Evolutionary conservation across 192 early-diverging fungal genomes (phyloP), one percentile per base, ranked within the genome.

Genomic region (Rhizophagus clarus): DNA sequence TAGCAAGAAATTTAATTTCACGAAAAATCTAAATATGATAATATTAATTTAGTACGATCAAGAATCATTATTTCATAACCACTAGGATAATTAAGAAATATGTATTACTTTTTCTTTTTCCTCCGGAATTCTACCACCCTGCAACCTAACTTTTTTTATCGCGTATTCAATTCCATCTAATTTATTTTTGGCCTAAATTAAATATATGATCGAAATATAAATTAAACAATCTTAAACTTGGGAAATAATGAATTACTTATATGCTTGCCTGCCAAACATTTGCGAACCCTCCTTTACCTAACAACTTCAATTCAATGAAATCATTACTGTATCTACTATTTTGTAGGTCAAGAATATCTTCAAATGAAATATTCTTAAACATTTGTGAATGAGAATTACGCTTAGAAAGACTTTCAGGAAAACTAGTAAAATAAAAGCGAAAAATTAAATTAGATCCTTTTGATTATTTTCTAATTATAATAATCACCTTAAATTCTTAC

Each of bases 261-360:
- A 42, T 14, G 22, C 22, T n/a, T 32, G 56, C 74, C 74, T 75
- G 24, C 77, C 83, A 93, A 3, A 97, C 98, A 42, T 87, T 89
- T 11, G 97, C 98, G 86, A 98, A 99, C 3, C 97, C 98, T 61
- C 98, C 98, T 72, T 91, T 89, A 10, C 98, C 98, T 20, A 99
- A 88, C 29, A 89, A 85, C 15, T 86, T 81, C 15, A 97, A 77
- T 83, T 98, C 93, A 14, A 88, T 79, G 88, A 97, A 97, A 82
- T 98, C 96, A 77, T 93, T 91, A 40, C 86, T 81, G 84, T 96
- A 98, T 14, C 96, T 88, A 32, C 91, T 90, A 61, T 85, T 85
- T 5, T 90, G 87, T 4, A 89, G 71, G 49, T 90, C 90, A 22
- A 92, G 84, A 62, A 90, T 82, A 37, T 90, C 88, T 4, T 83